A percentile compares a stretch with the other conserved stretches of the same genome.
phyloP scores from a whole-genome alignment of 2,329 filamentous ascomycete genomes.

The Huntiella abstrusa region DNA sequence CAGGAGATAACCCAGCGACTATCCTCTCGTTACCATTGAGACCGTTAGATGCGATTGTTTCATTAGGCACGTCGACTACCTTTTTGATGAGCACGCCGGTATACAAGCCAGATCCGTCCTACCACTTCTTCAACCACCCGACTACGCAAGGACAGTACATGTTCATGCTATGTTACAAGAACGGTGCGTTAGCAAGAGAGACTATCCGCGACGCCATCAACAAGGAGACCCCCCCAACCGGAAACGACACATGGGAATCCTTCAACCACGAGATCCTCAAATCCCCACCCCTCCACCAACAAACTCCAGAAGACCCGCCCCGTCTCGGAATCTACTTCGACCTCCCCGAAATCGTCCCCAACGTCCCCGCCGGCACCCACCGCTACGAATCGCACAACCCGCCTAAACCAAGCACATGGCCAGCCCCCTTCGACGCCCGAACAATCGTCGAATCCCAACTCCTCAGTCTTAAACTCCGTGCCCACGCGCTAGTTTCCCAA shows the following conservation, averaged over 20 bases:
- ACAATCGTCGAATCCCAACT: slow-evolving; percentile 89
- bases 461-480: slow-evolving; percentile 74
- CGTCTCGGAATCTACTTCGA: slow-evolving; percentile 91
- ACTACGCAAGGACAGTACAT: slow-evolving; percentile 83
- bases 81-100: slow-evolving; percentile 93
- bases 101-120: slow-evolving; percentile 75
- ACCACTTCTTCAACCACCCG: slow-evolving; percentile 97
- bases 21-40: slow-evolving; percentile 80
- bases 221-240: slow-evolving; percentile 18
- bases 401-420: slow-evolving; percentile 18
- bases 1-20: slow-evolving; percentile 89
- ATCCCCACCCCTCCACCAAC: slow-evolving; percentile 50
- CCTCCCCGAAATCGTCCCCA: slow-evolving; percentile 87
- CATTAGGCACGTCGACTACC: slow-evolving; percentile 83
- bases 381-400: slow-evolving; percentile 34
- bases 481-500: slow-evolving; percentile 50
- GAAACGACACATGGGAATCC: slow-evolving; percentile 46
- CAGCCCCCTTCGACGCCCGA: slow-evolving; percentile 55
- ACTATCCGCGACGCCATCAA: slow-evolving; percentile 70
- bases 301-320: slow-evolving; percentile 35
- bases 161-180: slow-evolving; percentile 99
- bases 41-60: slow-evolving; percentile 82
- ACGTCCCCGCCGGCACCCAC: slow-evolving; percentile 72
- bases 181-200: slow-evolving; percentile 83
- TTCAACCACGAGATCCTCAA: slow-evolving; percentile 60